Evolutionary conservation across 1,284 basidiomycete genomes (phyloP).

Genomic region (Marasmius oreades): DNA sequence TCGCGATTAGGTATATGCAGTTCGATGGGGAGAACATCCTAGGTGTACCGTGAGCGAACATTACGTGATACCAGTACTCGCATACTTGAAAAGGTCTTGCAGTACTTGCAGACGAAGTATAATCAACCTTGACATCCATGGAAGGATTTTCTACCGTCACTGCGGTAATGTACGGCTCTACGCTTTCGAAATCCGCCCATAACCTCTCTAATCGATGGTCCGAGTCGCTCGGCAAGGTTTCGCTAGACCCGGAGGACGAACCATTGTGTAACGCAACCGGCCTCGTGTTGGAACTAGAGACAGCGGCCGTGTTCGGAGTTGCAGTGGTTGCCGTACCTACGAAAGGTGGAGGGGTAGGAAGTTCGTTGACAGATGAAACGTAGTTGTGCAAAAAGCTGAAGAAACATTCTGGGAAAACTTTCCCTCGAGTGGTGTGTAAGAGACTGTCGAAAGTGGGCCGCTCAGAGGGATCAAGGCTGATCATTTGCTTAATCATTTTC

Average conservation of each 20-base stretch:
- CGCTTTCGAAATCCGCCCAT: slow-evolving; percentile 79
- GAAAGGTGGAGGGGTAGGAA: slow-evolving; percentile 45
- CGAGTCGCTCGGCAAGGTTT: slow-evolving; percentile 69
- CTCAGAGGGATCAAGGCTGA: slow-evolving; percentile 71
- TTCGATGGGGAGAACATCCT: slow-evolving; percentile 79
- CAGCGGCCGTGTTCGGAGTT: slow-evolving; percentile 21
- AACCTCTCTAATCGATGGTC: slow-evolving; percentile 75
- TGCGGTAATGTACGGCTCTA: slow-evolving; percentile 65
- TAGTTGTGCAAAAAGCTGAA: slow-evolving; percentile 95
- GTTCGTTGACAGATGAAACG: slow-evolving; percentile 75
- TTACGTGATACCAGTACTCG: not conserved
- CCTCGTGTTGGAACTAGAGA: slow-evolving; percentile 25
- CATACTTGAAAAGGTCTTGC: slow-evolving; percentile 62
- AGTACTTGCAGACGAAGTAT: slow-evolving; percentile 33
- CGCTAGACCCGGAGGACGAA: slow-evolving; percentile 25
- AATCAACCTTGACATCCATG: slow-evolving; percentile 55
- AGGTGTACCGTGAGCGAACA: slow-evolving; percentile 4
- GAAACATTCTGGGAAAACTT: slow-evolving; percentile 88
- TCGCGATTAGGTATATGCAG: slow-evolving; percentile 71
- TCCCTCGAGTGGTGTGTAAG: slow-evolving; percentile 74
- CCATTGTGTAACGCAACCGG: slow-evolving; percentile 25
- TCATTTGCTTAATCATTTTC: slow-evolving; percentile 89
- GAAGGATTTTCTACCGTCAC: slow-evolving; percentile 43
- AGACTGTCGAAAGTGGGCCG: slow-evolving; percentile 84
- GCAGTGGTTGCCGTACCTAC: slow-evolving; percentile 32